These are phyloP conservation scores for Urochloa ruziziensis DNA, from an alignment of 176 grass and related monocot species.

Conservation along the genomic window DNA sequence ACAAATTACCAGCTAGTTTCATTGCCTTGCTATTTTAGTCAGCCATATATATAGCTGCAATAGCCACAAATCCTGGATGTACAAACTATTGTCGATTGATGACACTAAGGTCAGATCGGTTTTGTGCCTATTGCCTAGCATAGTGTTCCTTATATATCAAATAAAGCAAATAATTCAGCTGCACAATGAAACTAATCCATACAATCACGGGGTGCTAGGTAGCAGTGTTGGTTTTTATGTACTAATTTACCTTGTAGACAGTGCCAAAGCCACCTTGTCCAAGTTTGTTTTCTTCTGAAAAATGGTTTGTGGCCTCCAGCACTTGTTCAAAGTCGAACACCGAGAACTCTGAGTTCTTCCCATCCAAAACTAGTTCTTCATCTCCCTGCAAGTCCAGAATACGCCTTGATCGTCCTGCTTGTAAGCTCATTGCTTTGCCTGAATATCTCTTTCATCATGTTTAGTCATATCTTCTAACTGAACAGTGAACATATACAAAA, in stretches of 20 bases:
- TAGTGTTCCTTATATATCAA: too few species aligned
- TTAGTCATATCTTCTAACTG: too few species aligned
- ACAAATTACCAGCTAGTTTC: too few species aligned
- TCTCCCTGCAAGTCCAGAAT: neutral
- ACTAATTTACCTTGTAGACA: slow-evolving; percentile 53
- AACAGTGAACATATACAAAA: too few species aligned
- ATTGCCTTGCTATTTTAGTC: neutral
- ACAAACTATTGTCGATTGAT: too few species aligned
- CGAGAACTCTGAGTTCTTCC: slow-evolving; percentile 33
- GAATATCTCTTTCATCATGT: neutral
- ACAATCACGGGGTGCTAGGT: too few species aligned
- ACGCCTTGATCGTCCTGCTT: neutral
- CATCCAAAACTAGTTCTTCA: slow-evolving; percentile 1
- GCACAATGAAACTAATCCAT: too few species aligned
- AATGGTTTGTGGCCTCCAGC: slow-evolving; percentile 32
- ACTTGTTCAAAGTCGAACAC: slow-evolving; percentile 33
- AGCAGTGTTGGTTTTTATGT: neutral
- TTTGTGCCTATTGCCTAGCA: too few species aligned
- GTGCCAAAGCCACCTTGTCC: slow-evolving; percentile 51
- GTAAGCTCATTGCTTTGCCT: neutral
- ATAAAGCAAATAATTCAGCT: too few species aligned
- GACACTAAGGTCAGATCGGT: too few species aligned
- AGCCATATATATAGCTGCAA: too few species aligned
- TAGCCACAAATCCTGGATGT: too few species aligned
- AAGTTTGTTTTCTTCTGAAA: slow-evolving; percentile 41